phyloP scores from a whole-genome alignment of 2,329 filamentous ascomycete genomes.

The Colletotrichum neosansevieriae region DNA sequence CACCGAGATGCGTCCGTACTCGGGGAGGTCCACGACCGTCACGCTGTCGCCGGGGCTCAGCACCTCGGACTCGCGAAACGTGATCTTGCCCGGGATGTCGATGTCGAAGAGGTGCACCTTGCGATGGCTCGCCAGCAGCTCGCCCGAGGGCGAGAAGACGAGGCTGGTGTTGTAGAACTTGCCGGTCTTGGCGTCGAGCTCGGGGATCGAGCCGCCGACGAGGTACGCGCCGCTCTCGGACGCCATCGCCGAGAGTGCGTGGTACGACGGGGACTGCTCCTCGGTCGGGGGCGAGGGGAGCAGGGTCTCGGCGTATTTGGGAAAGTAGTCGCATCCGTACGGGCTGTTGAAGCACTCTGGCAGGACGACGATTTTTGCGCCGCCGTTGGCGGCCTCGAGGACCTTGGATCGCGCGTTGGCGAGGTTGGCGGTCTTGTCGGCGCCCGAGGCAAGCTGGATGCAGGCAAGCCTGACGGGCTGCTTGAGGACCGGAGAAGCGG shows the following conservation, averaged over 20 bases:
- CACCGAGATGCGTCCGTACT: conserved; percentile 87
- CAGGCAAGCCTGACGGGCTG: conserved; percentile 83
- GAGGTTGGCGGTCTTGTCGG: conserved; percentile 90
- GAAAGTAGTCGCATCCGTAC: conserved; percentile 92
- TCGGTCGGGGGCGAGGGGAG: conserved; percentile 77
- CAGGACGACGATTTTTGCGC: conserved; percentile 89
- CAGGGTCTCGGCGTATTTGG: conserved; percentile 91
- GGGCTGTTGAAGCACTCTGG: conserved; percentile 99
- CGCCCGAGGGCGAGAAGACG: conserved; percentile 81
- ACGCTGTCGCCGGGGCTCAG: conserved; percentile 86
- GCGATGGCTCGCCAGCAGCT: conserved; percentile 87
- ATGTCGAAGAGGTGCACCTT: conserved; percentile 99
- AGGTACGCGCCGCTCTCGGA: conserved; percentile 83
- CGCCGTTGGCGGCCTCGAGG: conserved; percentile 79
- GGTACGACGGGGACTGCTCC: conserved; percentile 83
- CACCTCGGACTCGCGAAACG: conserved; percentile 90
- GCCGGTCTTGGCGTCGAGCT: conserved; percentile 68
- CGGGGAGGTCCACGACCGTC: conserved; percentile 87
- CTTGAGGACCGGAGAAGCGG: conserved; percentile 68
- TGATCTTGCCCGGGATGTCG: conserved; percentile 94
- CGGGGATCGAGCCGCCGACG: conserved; percentile 92
- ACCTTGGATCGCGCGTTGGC: conserved; percentile 84
- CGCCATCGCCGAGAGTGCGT: conserved; percentile 85
- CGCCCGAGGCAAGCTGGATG: conserved; percentile 82
- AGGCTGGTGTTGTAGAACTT: conserved; percentile 94